These are phyloP conservation scores for Penicillium janthinellum DNA, from an alignment of 2,329 filamentous ascomycete genomes.

Conservation along the genomic window DNA sequence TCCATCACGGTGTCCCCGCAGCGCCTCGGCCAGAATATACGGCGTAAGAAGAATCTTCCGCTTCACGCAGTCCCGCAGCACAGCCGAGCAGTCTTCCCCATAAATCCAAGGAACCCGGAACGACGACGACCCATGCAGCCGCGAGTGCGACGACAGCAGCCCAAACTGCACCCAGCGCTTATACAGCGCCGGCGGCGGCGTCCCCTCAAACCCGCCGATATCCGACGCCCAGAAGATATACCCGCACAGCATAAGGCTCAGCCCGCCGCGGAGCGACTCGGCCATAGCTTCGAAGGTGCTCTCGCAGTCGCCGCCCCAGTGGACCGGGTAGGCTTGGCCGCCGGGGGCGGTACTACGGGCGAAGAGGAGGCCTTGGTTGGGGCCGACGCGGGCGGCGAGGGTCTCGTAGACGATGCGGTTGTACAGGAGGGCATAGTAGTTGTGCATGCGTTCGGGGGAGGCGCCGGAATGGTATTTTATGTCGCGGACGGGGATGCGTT, in stretches of 20 bases:
- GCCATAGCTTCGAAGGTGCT: constrained; percentile 73
- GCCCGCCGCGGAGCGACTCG: constrained; percentile 67
- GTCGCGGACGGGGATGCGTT: constrained; percentile 67
- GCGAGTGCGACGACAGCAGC: constrained; percentile 68
- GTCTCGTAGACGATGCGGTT: constrained; percentile 71
- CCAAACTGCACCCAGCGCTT: constrained; percentile 80
- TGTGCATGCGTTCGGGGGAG: constrained; percentile 71
- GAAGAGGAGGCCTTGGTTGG: constrained; percentile 64
- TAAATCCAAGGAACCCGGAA: constrained; percentile 77
- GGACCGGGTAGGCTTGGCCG: constrained; percentile 68
- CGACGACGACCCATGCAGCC: constrained; percentile 68
- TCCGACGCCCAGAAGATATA: constrained; percentile 71
- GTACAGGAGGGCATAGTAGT: constrained; percentile 74
- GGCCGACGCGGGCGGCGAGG: constrained; percentile 56
- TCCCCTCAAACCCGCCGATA: constrained; percentile 72
- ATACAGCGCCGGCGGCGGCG: constrained; percentile 68
- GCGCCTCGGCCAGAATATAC: constrained; percentile 58
- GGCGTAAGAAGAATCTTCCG: constrained; percentile 61
- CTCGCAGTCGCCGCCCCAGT: constrained; percentile 76
- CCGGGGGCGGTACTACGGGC: constrained; percentile 69
- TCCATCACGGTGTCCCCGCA: constrained; percentile 55
- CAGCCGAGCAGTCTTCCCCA: constrained; percentile 62
- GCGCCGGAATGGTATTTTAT: constrained; percentile 65
- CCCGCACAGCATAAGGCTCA: constrained; percentile 64
- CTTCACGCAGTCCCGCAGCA: constrained; percentile 57